phyloP scores from a whole-genome alignment of 495 filamentous ascomycete species.

The Massariosphaeria phaeospora region DNA sequence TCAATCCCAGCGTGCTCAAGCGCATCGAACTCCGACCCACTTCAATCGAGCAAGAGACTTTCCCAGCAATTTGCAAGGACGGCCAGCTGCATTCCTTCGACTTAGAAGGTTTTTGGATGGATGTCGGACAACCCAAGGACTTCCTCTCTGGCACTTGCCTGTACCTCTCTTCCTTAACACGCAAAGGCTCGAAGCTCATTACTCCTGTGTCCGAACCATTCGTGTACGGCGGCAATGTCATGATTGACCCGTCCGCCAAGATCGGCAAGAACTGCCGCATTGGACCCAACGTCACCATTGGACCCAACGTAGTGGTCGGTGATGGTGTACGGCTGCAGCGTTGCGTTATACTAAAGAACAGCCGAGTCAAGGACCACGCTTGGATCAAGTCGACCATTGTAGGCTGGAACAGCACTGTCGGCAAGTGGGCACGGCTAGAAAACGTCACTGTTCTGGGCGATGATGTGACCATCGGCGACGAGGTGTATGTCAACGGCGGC shows the following conservation, averaged over 20 bases:
- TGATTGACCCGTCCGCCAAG: constrained; percentile 92
- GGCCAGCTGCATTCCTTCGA: constrained; percentile 96
- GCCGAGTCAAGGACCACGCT: constrained; percentile 97
- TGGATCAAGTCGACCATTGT: constrained; percentile 99
- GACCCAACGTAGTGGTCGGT: constrained; percentile 88
- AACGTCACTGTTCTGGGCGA: constrained; percentile 97
- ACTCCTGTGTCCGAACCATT: constrained; percentile 68
- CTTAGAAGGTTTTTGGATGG: constrained; percentile 99
- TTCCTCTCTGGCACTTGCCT: constrained; percentile 96
- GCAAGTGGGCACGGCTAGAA: constrained; percentile 92
- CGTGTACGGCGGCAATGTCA: constrained; percentile 92
- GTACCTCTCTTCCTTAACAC: constrained; percentile 88
- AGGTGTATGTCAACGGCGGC: constrained; percentile 98
- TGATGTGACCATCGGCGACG: constrained; percentile 98
- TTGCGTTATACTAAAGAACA: constrained; percentile 81
- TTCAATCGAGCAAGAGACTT: constrained; percentile 99
- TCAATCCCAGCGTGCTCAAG: constrained; percentile 84
- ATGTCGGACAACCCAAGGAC: constrained; percentile 98
- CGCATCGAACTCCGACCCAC: constrained; percentile 96
- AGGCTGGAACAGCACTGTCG: constrained; percentile 96
- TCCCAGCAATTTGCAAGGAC: constrained; percentile 89
- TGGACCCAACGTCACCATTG: constrained; percentile 95
- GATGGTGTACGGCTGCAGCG: constrained; percentile 94
- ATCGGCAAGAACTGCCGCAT: constrained; percentile 99
- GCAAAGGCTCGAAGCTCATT: constrained; percentile 85